Evolutionary conservation across 2,329 filamentous ascomycete species (phyloP), one percentile per base, ranked within the genome.

Genomic region (Colletotrichum musae): DNA sequence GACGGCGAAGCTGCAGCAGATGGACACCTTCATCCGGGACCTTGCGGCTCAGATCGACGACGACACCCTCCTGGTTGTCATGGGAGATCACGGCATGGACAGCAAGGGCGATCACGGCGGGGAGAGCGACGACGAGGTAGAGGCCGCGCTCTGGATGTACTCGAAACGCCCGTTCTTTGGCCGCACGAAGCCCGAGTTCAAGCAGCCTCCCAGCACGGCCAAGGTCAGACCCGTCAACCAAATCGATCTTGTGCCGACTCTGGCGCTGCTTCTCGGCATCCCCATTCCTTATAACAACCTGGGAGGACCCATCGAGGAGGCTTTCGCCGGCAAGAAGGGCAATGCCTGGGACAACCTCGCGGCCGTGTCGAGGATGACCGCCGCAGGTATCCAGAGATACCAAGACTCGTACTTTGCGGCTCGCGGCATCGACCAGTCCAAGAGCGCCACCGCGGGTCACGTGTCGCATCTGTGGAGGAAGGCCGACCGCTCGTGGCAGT

Each of bases 31-130:
- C 36, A 86, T 98, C 67, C 88, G 90, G 51, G 86, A 92, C 28
- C 85, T 98, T 62, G 90, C 93, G 3, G 84, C 88, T 0, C 84
- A 84, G 4, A 84, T 99, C 18, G 95, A 97, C 74, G 92, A 98
- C 61, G 84, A 94, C 64, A 99, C 96, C 0, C 84, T 99, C 24
- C 84, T 99, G 43, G 90, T 99, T 21, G 93, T 99, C 15, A 97
- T 99, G 94, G 96, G 96, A n/a, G 96, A 99, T 78, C 96, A 99
- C 77, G 96, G 96, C 12, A 99, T 99, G 96, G 96, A 99, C 79
- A 85, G 89, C 70, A 98, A 99, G 82, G 96, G 96, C 18, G 96
- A 99, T 73, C 96, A 99, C 77, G 96, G 96, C n/a, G 96, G 96
- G 63, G 96, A 99, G 83, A 98, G 95, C 39, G 94, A 98, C 74